phyloP scores from a whole-genome alignment of 73 alveolate genomes.

The Paramecium biaurelia region DNA sequence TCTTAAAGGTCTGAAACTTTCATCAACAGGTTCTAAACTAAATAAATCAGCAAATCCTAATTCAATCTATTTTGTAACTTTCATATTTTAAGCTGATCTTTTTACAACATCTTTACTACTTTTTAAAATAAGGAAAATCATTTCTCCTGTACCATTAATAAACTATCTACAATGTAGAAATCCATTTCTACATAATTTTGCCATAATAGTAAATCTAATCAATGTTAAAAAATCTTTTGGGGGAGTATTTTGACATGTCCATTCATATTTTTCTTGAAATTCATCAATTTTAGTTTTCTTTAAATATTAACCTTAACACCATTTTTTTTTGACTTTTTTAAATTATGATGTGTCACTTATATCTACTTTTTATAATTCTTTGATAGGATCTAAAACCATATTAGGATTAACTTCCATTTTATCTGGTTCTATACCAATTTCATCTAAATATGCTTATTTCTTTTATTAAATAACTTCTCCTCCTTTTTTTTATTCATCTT shows the following conservation, averaged over 20 bases:
- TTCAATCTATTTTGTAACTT: slow-evolving; percentile 50
- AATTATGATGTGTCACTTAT: neutral
- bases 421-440: neutral
- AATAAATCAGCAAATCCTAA: slow-evolving; percentile 58
- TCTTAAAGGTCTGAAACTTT: slow-evolving; percentile 54
- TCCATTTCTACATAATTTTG: slow-evolving; percentile 41
- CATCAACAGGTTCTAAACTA: slow-evolving; percentile 55
- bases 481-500: neutral
- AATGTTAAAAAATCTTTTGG: slow-evolving; percentile 58
- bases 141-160: slow-evolving; percentile 30
- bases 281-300: neutral
- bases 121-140: slow-evolving; percentile 33
- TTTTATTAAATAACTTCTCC: neutral
- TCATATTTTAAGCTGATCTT: slow-evolving; percentile 13
- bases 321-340: slow-evolving; percentile 36
- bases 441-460: neutral
- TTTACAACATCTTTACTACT: slow-evolving; percentile 31
- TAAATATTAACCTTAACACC: slow-evolving; percentile 41
- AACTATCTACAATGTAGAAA: slow-evolving; percentile 50
- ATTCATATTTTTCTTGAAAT: neutral
- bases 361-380: neutral
- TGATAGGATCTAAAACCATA: neutral
- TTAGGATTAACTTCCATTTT: neutral
- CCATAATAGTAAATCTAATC: slow-evolving; percentile 47
- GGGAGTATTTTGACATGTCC: slow-evolving; percentile 37